Evolutionary conservation across 805 yeast species (phyloP).

Genomic region (Barnettozyma populi): DNA sequence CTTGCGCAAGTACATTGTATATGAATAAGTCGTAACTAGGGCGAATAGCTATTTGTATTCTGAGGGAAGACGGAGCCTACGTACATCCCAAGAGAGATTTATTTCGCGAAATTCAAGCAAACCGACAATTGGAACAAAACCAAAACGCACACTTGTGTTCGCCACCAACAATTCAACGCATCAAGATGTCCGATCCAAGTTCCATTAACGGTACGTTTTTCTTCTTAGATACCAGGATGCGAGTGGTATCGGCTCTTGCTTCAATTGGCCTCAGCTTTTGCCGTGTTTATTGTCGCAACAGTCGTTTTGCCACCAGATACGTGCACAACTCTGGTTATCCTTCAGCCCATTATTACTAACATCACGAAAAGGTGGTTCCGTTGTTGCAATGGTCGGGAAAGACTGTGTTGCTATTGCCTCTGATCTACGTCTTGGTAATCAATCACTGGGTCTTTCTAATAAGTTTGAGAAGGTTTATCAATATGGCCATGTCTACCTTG

Average conservation of each 20-base stretch:
- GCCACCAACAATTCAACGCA: background rate
- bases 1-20: conserved; percentile 60
- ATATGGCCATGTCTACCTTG: conserved; percentile 81
- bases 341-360: background rate
- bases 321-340: background rate
- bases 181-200: conserved; percentile 67
- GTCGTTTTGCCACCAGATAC: conserved; percentile 1
- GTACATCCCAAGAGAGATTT: too few species aligned
- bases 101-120: background rate
- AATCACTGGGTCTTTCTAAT: conserved; percentile 86
- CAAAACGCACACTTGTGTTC: background rate
- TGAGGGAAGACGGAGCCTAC: background rate
- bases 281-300: background rate
- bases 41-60: background rate
- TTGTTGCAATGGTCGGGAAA: conserved; percentile 98
- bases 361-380: conserved; percentile 69
- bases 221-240: too few species aligned
- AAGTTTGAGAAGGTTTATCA: conserved; percentile 90
- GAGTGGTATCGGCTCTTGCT: background rate
- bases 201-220: conserved; percentile 61
- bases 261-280: background rate
- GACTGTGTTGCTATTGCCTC: conserved; percentile 98
- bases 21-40: conserved; percentile 16
- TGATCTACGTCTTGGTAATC: conserved; percentile 90
- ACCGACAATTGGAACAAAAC: background rate